Base-by-base conservation (phyloP, 2,329 filamentous ascomycete species). In the Alternaria gansuensis region DNA sequence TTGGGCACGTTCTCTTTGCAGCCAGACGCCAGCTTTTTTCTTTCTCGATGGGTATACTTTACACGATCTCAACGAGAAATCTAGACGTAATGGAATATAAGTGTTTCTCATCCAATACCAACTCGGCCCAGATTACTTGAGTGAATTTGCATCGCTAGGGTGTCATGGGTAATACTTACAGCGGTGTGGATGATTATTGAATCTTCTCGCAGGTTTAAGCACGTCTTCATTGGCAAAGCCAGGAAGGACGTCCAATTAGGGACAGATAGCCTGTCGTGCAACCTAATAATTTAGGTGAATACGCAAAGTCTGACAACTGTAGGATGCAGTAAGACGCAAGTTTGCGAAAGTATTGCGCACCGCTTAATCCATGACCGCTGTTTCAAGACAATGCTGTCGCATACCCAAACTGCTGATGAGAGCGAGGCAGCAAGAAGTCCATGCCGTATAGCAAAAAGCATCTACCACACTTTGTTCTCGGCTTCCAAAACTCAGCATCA, bases 331-430 rank as follows among this genome's bases (percentile, higher is more conserved):
- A 21, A 7, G 33, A 34, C 9, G 5, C 9, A 23, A 11, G 11
- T 11, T 4, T 24, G 14, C 21, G 3, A 4, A 14, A 31, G 29
- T 17, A 24, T 34, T 24, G 17, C 29, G 39, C 39, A 24, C 29
- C 29, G 21, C 29, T n/a, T 33, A 46, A 29, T 33, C 14, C 21
- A 36, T 36, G 44, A 36, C 44, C 29, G 14, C 44, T 3, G 10
- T 3, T 3, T 26, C 31, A 14, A 24, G 9, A 13, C 21, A 34
- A 26, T 48, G 29, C 21, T 14, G 6, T 36, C 44, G 44, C 44
- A n/a, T 48, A 48, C 21, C 44, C 29, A 48, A 48, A 36, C 29
- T 36, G 31, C 44, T 23, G 31, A 48, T 33, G 10, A n/a, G 4
- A 36, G 44, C 44, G 44, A 6, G 31, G 31, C 44, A 48, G 21